Evolutionary conservation across 176 grass and related monocot species (phyloP).

Genomic region (Zea mays): DNA sequence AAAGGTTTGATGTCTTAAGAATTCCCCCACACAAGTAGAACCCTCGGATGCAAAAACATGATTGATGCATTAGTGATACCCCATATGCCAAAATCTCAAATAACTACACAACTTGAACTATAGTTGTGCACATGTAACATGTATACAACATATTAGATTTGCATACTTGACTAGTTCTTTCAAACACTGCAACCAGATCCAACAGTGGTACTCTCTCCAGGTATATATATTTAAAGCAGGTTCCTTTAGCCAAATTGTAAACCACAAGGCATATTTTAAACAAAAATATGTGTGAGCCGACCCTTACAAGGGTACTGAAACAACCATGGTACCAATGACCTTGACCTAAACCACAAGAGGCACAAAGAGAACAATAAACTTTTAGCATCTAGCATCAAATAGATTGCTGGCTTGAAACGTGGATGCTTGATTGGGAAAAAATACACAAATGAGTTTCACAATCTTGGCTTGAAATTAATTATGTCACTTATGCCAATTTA

Average conservation of each 20-base stretch:
- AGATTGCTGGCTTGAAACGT: neutral
- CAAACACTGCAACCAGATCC: constrained; percentile 15
- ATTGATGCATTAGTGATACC: neutral
- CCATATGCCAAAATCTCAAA: neutral
- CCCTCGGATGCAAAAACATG: neutral
- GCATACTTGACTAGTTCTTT: constrained; percentile 1
- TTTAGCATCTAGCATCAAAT: constrained; percentile 9
- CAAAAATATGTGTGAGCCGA: neutral
- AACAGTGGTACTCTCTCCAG: neutral
- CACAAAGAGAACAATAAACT: neutral
- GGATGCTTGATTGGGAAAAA: neutral
- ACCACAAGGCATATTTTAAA: neutral
- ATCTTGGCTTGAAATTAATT: neutral
- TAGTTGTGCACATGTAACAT: neutral
- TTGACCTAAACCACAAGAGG: constrained; percentile 1
- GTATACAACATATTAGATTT: neutral
- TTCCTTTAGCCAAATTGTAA: neutral
- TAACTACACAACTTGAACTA: neutral
- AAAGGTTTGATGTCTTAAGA: constrained; percentile 6
- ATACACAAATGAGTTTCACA: neutral
- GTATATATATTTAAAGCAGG: neutral
- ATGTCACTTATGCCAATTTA: constrained; percentile 9
- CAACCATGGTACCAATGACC: neutral
- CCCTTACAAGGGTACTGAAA: neutral
- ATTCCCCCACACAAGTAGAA: neutral